Percentiles rank a stretch among this genome's conserved stretches.
phyloP scores from a whole-genome alignment of 2,329 filamentous ascomycete genomes.

The Penicillium olsonii region DNA sequence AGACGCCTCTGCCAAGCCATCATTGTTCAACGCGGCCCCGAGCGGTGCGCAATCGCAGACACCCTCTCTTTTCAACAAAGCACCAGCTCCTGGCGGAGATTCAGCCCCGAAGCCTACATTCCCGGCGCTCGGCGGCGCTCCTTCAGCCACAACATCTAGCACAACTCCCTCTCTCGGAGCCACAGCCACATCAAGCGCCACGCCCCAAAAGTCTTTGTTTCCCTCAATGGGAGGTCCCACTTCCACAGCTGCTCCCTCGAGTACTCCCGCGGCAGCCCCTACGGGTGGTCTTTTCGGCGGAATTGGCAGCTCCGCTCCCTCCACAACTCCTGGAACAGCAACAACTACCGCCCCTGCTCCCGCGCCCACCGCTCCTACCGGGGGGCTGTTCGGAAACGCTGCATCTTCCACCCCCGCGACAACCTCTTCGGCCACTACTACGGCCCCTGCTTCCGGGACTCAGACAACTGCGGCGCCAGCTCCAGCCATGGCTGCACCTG shows the following conservation, averaged over 20 bases:
- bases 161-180: constrained; percentile 24
- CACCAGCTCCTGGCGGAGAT: constrained; percentile 27
- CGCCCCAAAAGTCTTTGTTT: constrained; percentile 39
- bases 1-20: constrained; percentile 28
- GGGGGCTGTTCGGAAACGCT: constrained; percentile 25
- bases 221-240: constrained; percentile 30
- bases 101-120: constrained; percentile 31
- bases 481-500: constrained; percentile 24
- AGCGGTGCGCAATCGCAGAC: constrained; percentile 22
- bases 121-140: constrained; percentile 23
- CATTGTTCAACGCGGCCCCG: constrained; percentile 27
- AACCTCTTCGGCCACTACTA: constrained; percentile 5
- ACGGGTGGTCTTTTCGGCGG: constrained; percentile 30
- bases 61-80: constrained; percentile 33
- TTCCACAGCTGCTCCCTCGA: constrained; percentile 32
- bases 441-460: constrained; percentile 4
- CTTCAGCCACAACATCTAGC: constrained; percentile 15
- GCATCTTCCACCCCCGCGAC: constrained; percentile 37
- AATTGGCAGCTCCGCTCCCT: constrained; percentile 31
- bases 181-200: constrained; percentile 31
- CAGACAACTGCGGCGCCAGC: constrained; percentile 25
- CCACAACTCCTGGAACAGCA: constrained; percentile 29
- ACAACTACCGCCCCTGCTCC: constrained; percentile 33
- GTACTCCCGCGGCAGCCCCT: constrained; percentile 34
- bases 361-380: constrained; percentile 23